Conservation (phyloP, 116 monocot genomes). For the Dioscorea cayenensis region DNA sequence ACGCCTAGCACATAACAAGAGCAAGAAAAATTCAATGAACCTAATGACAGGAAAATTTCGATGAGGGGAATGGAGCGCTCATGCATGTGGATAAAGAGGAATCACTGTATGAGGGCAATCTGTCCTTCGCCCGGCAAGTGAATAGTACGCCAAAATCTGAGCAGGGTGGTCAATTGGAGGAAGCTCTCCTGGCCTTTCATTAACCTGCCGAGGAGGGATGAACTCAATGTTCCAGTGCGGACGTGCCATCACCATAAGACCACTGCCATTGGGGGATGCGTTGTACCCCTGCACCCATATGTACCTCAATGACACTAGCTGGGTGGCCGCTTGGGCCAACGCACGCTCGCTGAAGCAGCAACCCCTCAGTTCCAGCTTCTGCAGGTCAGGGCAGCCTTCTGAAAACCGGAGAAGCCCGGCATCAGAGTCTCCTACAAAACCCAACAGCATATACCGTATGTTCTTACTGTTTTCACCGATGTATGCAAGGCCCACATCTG, state of each 20-base stretch:
- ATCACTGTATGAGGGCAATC: conserved; percentile 56
- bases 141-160: conserved; percentile 87
- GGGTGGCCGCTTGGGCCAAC: conserved; percentile 47
- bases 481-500: conserved; percentile 68
- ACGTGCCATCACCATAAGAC: conserved; percentile 68
- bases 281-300: conserved; percentile 93
- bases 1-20: background rate
- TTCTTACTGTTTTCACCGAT: conserved; percentile 53
- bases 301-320: conserved; percentile 62
- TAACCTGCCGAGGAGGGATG: conserved; percentile 41
- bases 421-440: conserved; percentile 72
- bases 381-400: conserved; percentile 54
- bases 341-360: conserved; percentile 90
- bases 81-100: conserved; percentile 18
- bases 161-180: conserved; percentile 39
- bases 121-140: conserved; percentile 63
- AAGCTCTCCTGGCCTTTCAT: background rate
- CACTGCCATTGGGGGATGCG: conserved; percentile 36
- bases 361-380: conserved; percentile 85
- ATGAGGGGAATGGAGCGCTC: background rate
- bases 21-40: background rate
- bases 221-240: conserved; percentile 93
- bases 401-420: conserved; percentile 52
- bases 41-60: background rate
- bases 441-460: conserved; percentile 78